Evolutionary conservation across 306 rosid species (phyloP).

Genomic region (Cucurbita pepo): DNA sequence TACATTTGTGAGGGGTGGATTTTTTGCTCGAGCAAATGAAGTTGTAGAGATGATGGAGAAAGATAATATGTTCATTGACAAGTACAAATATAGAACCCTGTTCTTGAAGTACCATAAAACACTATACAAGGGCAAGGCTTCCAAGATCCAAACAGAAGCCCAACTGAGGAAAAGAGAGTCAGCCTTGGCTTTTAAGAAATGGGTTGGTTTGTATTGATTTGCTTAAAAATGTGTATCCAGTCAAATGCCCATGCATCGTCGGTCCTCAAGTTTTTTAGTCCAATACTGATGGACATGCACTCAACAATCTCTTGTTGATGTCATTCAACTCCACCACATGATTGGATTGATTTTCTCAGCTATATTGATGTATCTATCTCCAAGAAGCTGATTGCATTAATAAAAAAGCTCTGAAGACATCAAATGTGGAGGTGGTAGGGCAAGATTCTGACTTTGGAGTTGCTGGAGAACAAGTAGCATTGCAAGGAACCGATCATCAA

Average conservation of each 20-base stretch:
- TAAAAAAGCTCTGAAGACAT: neutral
- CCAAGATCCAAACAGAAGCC: conserved; percentile 59
- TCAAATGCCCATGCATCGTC: neutral
- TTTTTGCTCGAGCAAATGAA: conserved; percentile 68
- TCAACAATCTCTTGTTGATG: neutral
- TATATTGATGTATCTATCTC: neutral
- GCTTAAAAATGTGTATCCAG: neutral
- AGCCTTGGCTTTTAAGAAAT: conserved; percentile 49
- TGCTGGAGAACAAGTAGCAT: neutral
- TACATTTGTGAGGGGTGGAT: conserved; percentile 77
- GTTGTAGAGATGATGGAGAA: conserved; percentile 74
- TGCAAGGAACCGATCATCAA: neutral
- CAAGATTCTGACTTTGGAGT: neutral
- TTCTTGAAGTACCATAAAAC: conserved; percentile 84
- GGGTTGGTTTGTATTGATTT: conserved; percentile 58
- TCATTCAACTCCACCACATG: neutral
- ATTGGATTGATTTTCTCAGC: neutral
- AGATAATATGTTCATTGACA: conserved; percentile 61
- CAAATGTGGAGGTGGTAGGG: neutral
- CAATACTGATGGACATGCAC: neutral
- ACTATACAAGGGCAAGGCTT: conserved; percentile 73
- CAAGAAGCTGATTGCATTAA: neutral
- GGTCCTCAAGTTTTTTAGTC: neutral
- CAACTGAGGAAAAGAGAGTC: conserved; percentile 70
- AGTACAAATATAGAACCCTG: conserved; percentile 67